Evolutionary conservation across 768 basidiomycete genomes (phyloP), one percentile per base, ranked within the genome.

Genomic region (Lactarius hengduanensis): DNA sequence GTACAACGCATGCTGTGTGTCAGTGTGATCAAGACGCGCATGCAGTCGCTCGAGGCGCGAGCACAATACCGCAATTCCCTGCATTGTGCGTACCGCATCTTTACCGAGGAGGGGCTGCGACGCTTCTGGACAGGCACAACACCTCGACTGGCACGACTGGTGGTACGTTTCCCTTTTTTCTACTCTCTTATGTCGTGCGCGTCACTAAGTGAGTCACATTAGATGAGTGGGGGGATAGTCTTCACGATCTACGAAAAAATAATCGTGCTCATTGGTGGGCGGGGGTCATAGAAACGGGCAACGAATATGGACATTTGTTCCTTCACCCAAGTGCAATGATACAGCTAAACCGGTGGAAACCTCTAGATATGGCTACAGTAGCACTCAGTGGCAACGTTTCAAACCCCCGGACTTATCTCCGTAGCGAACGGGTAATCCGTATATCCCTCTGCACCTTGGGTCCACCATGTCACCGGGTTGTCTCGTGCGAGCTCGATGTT

Each of bases 51-150:
- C 11, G 84, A 85, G 63, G 97, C 96, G 0, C 81, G 85, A 11
- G 77, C 81, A 28, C 89, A 94, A 66, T 99, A 98, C 75, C 86
- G 88, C 43, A 98, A 99, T 73, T 89, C 95, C 3, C 91, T 98
- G 79, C 95, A 98, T 72, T 98, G 96, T 71, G 96, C 88, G 5
- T 96, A 97, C 73, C 84, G 96, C 56, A 95, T 98, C 74, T 87
- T 94, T 69, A 94, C 89, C 0, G 96, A 98, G 76, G 95, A 98
- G 73, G 97, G 97, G 2, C 70, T 97, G 8, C 72, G 86, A n/a
- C 84, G 90, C 58, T 97, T 99, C 77, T 99, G 97, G 97, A 92
- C 91, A 3, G 97, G 97, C 2, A 94, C 96, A 8, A 96, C 96
- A 4, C 97, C 97, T 0, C 80, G 96, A 67, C 76, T 99, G 32